Conservation (phyloP, 2,329 filamentous ascomycete genomes). For the Aspergillus sp. region DNA sequence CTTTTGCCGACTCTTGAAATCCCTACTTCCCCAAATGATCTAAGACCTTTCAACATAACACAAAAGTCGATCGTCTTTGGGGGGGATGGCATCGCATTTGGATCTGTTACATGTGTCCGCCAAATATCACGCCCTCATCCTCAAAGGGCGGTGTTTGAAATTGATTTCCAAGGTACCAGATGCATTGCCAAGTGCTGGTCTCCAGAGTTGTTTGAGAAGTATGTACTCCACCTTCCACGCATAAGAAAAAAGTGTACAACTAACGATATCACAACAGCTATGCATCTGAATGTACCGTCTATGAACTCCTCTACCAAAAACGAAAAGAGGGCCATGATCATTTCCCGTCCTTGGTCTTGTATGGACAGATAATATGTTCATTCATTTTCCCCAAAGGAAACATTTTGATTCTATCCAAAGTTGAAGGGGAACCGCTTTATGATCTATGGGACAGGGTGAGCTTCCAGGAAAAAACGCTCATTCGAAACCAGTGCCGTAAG, state of each 20-base stretch:
- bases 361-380: conserved; percentile 3
- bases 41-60: too few relatives aligned
- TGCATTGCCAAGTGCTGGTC: conserved; percentile 5
- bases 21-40: too few relatives aligned
- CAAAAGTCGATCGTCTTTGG: too few relatives aligned
- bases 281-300: conserved; percentile 1
- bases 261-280: conserved; percentile 2
- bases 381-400: conserved; percentile 3
- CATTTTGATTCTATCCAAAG: conserved; percentile 1
- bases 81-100: too few relatives aligned
- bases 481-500: neutral
- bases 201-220: neutral
- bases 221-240: neutral
- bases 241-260: neutral
- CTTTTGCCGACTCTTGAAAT: too few relatives aligned
- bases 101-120: too few relatives aligned
- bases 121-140: neutral
- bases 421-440: neutral
- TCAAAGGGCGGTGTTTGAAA: neutral
- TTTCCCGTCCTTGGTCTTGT: conserved; percentile 2
- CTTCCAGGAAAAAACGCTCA: neutral
- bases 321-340: conserved; percentile 1
- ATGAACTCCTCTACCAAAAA: conserved; percentile 3
- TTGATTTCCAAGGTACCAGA: neutral
- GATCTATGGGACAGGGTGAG: conserved; percentile 1